Percentiles rank a stretch among this genome's conserved stretches.
phyloP scores from a whole-genome alignment of 352 stramenopile genomes.

The Phytopythium vexans region DNA sequence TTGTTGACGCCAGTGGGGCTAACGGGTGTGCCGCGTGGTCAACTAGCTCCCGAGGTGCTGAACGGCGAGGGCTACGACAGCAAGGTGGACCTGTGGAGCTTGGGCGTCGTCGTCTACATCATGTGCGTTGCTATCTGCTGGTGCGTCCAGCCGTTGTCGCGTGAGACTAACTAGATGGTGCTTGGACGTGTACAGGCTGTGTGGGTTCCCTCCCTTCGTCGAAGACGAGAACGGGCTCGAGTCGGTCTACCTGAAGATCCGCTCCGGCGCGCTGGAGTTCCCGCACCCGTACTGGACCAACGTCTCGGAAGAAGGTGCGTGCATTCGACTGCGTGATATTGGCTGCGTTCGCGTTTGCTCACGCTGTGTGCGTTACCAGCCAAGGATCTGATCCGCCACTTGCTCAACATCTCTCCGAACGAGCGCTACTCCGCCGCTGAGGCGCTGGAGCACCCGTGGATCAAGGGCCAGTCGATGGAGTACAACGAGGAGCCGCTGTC shows the following conservation, averaged over 20 bases:
- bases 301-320: slow-evolving; percentile 67
- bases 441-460: slow-evolving; percentile 81
- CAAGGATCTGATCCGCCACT: slow-evolving; percentile 78
- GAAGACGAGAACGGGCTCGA: slow-evolving; percentile 82
- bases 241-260: slow-evolving; percentile 85
- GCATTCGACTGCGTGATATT: slow-evolving; percentile 4
- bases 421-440: slow-evolving; percentile 70
- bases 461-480: slow-evolving; percentile 67
- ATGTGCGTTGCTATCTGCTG: slow-evolving; percentile 40
- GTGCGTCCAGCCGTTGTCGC: background rate
- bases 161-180: background rate
- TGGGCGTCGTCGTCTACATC: slow-evolving; percentile 86
- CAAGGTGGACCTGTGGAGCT: slow-evolving; percentile 86
- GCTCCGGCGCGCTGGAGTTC: slow-evolving; percentile 74
- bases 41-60: slow-evolving; percentile 68
- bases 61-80: slow-evolving; percentile 85
- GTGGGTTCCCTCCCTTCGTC: slow-evolving; percentile 76
- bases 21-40: background rate
- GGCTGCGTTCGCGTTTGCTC: background rate
- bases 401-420: slow-evolving; percentile 72
- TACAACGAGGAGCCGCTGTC: slow-evolving; percentile 77
- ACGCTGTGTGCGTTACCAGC: slow-evolving; percentile 19
- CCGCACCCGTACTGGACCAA: slow-evolving; percentile 85
- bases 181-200: slow-evolving; percentile 40
- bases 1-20: slow-evolving; percentile 5